phyloP scores from a whole-genome alignment of 306 rosid species.

The Dryas drummondii region DNA sequence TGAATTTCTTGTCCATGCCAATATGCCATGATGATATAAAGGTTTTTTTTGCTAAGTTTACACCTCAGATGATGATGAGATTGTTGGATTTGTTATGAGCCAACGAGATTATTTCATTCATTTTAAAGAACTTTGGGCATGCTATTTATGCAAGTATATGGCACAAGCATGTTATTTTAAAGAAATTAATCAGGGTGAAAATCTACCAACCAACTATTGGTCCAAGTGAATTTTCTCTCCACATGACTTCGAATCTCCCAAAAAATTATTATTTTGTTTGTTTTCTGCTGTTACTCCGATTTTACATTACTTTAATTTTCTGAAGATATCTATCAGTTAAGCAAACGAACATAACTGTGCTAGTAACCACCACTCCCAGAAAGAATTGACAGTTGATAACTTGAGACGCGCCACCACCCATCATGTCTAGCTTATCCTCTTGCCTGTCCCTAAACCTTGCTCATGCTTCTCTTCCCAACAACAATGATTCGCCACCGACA shows the following conservation, averaged over 20 bases:
- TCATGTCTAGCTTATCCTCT: constrained; percentile 51
- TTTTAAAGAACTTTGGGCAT: too few species aligned
- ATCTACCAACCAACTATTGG: too few species aligned
- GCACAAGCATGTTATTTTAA: too few species aligned
- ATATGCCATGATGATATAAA: neutral
- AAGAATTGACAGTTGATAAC: constrained; percentile 4
- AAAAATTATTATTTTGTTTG: too few species aligned
- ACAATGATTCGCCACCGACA: constrained; percentile 15
- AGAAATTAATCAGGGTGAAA: too few species aligned
- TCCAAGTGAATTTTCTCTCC: too few species aligned
- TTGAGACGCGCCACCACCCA: constrained; percentile 4
- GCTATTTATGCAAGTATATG: too few species aligned
- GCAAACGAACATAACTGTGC: neutral
- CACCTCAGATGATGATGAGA: neutral
- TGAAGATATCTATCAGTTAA: constrained; percentile 1
- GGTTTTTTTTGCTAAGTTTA: neutral
- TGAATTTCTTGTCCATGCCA: neutral
- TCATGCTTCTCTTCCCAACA: constrained; percentile 36
- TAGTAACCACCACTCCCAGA: too few species aligned
- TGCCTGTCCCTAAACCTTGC: constrained; percentile 31
- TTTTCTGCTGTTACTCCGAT: neutral
- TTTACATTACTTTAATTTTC: neutral
- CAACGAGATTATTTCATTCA: too few species aligned
- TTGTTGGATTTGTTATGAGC: neutral
- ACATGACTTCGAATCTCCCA: too few species aligned